phyloP scores from a whole-genome alignment of 257 asterid genomes.

The Solanum chiquidenum region DNA sequence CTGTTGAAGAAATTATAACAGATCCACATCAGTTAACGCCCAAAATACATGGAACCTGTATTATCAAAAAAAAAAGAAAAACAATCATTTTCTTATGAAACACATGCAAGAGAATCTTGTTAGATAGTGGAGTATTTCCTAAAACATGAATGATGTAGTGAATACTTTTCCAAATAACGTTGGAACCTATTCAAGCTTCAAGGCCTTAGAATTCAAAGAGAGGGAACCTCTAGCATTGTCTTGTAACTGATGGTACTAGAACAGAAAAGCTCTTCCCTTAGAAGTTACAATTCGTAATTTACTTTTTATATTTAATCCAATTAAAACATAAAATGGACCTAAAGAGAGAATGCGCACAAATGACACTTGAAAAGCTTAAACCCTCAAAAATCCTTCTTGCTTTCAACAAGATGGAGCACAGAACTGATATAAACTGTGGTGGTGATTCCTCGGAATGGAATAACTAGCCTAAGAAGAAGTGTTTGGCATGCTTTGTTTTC shows the following conservation, averaged over 20 bases:
- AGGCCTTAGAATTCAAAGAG: not conserved
- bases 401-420: too few species aligned
- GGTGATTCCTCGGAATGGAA: too few species aligned
- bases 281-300: not conserved
- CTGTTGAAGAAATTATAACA: slow-evolving; percentile 83
- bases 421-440: too few species aligned
- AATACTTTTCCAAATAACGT: not conserved
- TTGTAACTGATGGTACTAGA: not conserved
- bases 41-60: slow-evolving; percentile 80
- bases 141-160: not conserved
- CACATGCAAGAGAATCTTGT: not conserved
- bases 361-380: too few species aligned
- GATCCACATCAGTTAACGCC: slow-evolving; percentile 70
- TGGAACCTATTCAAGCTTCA: not conserved
- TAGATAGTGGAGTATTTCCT: not conserved
- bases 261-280: not conserved
- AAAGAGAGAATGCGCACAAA: too few species aligned
- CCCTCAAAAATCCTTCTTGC: too few species aligned
- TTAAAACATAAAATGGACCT: too few species aligned
- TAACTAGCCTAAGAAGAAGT: too few species aligned
- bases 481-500: too few species aligned
- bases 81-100: not conserved
- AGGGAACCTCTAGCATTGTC: not conserved
- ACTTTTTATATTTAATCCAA: not conserved
- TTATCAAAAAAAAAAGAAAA: not conserved